A percentile compares a stretch with the other conserved stretches of the same genome.
Evolutionary conservation across 441 rosid genomes (phyloP).

Genomic region (Sinapis alba): DNA sequence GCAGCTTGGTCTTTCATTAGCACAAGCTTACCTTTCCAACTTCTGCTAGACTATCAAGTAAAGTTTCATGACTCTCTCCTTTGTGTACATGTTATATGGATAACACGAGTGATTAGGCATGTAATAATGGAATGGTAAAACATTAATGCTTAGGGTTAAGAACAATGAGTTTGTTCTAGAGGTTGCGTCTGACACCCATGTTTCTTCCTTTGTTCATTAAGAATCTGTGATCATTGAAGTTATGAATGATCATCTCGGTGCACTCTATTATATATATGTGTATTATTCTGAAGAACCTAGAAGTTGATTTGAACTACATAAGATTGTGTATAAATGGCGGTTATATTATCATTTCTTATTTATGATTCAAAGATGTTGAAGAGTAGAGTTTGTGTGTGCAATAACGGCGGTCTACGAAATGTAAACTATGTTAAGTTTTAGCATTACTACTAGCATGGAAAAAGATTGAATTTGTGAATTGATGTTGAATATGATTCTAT

Average conservation of each 20-base stretch:
- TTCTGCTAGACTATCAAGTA: slow-evolving; percentile 39
- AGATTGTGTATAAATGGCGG: background rate
- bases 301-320: background rate
- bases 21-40: slow-evolving; percentile 63
- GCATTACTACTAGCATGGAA: background rate
- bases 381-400: background rate
- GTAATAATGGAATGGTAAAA: background rate
- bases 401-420: background rate
- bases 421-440: background rate
- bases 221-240: background rate
- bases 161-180: background rate
- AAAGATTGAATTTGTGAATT: background rate
- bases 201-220: background rate
- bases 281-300: no score
- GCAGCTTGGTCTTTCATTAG: slow-evolving; percentile 66
- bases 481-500: background rate
- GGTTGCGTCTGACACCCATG: background rate
- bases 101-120: background rate
- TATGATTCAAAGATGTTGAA: background rate
- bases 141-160: background rate
- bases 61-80: background rate
- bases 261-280: no score
- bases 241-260: background rate
- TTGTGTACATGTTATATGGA: background rate
- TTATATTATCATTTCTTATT: background rate